Conservation (phyloP, 768 basidiomycete genomes). For the Suillus brevipes region DNA sequence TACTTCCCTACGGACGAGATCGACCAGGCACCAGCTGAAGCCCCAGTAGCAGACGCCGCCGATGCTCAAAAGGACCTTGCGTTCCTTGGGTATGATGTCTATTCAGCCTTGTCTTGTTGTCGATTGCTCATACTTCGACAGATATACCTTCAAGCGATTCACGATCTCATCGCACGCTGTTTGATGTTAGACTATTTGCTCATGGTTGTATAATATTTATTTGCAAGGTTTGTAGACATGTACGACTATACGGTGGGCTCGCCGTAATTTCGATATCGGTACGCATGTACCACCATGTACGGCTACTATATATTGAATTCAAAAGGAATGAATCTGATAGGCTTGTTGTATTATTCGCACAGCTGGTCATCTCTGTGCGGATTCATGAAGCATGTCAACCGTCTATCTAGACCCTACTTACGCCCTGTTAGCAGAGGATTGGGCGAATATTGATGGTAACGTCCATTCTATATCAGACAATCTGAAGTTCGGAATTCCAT, state of each 20-base stretch:
- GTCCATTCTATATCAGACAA: background rate
- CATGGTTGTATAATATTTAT: background rate
- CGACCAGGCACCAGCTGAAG: constrained; percentile 65
- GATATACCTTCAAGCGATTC: constrained; percentile 82
- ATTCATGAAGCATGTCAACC: background rate
- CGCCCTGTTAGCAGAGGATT: background rate
- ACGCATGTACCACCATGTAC: background rate
- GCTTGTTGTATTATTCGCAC: background rate
- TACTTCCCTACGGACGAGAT: constrained; percentile 97
- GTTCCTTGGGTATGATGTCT: constrained; percentile 56
- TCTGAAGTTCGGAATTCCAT: background rate
- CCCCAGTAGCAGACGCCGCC: constrained; percentile 36
- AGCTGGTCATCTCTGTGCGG: background rate
- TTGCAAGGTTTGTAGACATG: background rate
- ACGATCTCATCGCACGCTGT: constrained; percentile 59
- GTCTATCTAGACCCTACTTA: background rate
- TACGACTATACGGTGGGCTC: background rate
- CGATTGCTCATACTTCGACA: constrained; percentile 27
- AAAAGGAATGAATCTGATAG: background rate
- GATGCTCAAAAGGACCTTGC: constrained; percentile 58
- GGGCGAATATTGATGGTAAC: background rate
- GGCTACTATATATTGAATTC: background rate
- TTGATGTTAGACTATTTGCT: constrained; percentile 22
- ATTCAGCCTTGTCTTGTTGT: constrained; percentile 4
- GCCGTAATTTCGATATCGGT: background rate